Conservation (phyloP, 805 yeast species). For the Saturnispora mendoncae region DNA sequence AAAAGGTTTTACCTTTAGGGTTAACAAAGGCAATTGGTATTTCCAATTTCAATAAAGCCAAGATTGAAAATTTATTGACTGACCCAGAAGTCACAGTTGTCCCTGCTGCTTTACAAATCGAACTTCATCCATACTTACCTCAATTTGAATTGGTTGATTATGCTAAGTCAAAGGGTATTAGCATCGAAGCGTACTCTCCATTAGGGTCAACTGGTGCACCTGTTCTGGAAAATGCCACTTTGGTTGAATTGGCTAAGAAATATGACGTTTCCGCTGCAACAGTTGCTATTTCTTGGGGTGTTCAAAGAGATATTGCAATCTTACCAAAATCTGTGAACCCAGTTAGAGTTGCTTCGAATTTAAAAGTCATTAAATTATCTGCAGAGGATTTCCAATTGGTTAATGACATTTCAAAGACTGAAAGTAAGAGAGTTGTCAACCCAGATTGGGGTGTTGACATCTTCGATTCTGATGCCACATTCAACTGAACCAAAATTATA, state of each 20-base stretch:
- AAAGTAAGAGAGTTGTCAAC: constrained; percentile 10
- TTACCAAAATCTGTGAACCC: constrained; percentile 31
- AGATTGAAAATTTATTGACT: constrained; percentile 43
- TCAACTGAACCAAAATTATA: not conserved
- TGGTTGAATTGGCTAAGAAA: constrained; percentile 39
- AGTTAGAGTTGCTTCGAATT: constrained; percentile 30
- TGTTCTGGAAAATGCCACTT: constrained; percentile 35
- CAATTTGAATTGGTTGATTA: constrained; percentile 52
- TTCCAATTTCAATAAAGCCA: constrained; percentile 57
- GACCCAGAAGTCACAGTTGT: constrained; percentile 39
- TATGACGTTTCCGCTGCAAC: constrained; percentile 40
- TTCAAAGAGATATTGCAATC: constrained; percentile 40
- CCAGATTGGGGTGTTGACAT: constrained; percentile 16
- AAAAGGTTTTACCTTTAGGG: constrained; percentile 45
- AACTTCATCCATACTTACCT: constrained; percentile 65
- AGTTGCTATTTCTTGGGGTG: constrained; percentile 49
- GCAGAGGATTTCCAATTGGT: constrained; percentile 31
- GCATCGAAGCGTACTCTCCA: constrained; percentile 72
- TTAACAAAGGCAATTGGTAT: constrained; percentile 66
- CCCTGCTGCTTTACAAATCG: constrained; percentile 72
- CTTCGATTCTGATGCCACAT: constrained; percentile 8
- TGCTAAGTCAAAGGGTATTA: constrained; percentile 44
- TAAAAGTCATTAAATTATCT: constrained; percentile 27
- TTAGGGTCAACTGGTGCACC: constrained; percentile 58
- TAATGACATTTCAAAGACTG: constrained; percentile 7